Base-by-base conservation (phyloP, 1,284 basidiomycete species). In the Trichosporon coremiiforme region DNA sequence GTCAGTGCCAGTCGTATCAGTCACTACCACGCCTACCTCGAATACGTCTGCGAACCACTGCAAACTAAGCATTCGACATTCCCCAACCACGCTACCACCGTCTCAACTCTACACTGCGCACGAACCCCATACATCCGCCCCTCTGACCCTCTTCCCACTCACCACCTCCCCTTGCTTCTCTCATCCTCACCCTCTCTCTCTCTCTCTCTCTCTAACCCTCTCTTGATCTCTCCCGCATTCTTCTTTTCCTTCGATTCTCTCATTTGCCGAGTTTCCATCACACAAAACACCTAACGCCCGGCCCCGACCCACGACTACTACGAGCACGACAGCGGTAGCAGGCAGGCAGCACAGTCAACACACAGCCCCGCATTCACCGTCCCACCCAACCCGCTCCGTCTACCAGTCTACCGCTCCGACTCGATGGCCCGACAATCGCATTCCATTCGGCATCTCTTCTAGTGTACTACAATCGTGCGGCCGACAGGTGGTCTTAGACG, bases 401-500 rank as follows among this genome's bases (percentile, higher is more conserved):
- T 20, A 4, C 2, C 45, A 9, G 17, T 20, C 45, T 17, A 6
- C 45, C 45, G 45, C 47, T 5, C 17, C n/a, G 5, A 53, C 47
- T 53, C 47, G 15, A 53, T 53, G 47, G 47, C n/a, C 2, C 47
- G 47, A 20, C 47, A 53, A 53, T 53, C 47, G 47, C 47, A 53
- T 53, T 53, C 22, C 47, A 53, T 53, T 9, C 47, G 47, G 47
- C 47, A 22, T 53, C 47, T 53, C 20, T 22, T 22, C 47, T 53
- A 53, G 47, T 53, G 20, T 53, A 53, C 17, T 53, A 53, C 47
- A 53, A 53, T 53, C 47, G n/a, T 33, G 47, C 47, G 47, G 47
- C 47, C 47, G 8, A 53, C 47, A 53, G 47, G 47, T 53, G 47
- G 47, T 53, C 47, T 53, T 53, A 53, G 47, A 53, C 47, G 47